Conservation (phyloP, 306 rosid genomes). For the Inga oerstediana region DNA sequence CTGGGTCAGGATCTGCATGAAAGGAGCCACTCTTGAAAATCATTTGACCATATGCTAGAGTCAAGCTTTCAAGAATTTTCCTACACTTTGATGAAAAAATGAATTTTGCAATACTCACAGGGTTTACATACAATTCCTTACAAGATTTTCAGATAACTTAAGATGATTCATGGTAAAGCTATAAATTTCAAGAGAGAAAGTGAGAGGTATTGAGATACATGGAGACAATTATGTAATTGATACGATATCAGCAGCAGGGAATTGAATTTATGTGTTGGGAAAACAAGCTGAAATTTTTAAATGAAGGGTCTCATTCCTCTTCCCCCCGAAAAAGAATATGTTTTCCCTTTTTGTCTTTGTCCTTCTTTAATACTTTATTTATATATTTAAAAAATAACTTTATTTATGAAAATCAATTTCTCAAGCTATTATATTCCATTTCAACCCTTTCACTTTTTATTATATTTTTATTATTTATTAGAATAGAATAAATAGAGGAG, state of each 20-base stretch:
- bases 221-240: not conserved
- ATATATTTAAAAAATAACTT: too few species aligned
- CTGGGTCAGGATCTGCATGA: conserved; percentile 99
- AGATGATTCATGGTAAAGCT: not conserved
- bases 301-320: too few species aligned
- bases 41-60: conserved; percentile 99
- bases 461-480: too few species aligned
- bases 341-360: too few species aligned
- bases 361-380: too few species aligned
- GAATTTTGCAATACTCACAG: not conserved
- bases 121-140: not conserved
- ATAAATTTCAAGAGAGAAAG: not conserved
- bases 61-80: conserved; percentile 92
- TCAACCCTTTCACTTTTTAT: too few species aligned
- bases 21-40: conserved; percentile 92
- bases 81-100: conserved; percentile 52
- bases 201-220: not conserved
- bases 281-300: not conserved
- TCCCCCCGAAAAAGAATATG: not conserved
- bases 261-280: not conserved
- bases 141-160: not conserved
- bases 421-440: too few species aligned
- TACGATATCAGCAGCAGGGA: not conserved
- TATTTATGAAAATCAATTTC: too few species aligned
- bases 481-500: too few species aligned